Percentiles rank a stretch among this genome's conserved stretches.
These are phyloP conservation scores for Sarocladium kiliense DNA, from an alignment of 2,329 filamentous ascomycete genomes.

Conservation along the genomic window DNA sequence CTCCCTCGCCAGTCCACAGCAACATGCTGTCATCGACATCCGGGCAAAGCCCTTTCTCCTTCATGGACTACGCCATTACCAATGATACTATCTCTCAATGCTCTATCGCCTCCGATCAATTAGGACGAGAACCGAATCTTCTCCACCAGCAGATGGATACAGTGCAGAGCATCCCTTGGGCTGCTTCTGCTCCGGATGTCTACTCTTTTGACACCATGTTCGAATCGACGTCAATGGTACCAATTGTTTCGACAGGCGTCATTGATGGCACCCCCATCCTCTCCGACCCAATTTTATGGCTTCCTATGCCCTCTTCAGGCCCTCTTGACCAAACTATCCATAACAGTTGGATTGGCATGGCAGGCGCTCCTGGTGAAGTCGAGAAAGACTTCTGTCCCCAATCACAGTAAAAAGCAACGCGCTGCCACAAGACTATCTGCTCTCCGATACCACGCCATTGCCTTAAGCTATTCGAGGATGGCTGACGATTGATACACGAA, in stretches of 20 bases:
- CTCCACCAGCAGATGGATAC: conserved; percentile 5
- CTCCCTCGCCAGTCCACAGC: neutral
- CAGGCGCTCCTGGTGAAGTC: neutral
- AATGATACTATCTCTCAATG: neutral
- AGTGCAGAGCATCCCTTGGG: conserved; percentile 8
- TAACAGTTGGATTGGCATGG: conserved; percentile 1
- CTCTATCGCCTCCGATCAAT: neutral
- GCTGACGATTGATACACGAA: too few relatives aligned
- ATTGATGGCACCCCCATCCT: neutral
- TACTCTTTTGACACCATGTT: neutral
- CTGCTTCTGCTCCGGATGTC: neutral
- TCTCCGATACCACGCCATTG: too few relatives aligned
- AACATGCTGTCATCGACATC: conserved; percentile 3
- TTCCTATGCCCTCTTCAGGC: neutral
- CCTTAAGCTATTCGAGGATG: too few relatives aligned
- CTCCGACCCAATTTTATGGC: conserved; percentile 1
- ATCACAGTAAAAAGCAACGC: too few relatives aligned
- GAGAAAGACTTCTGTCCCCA: too few relatives aligned
- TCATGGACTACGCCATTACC: neutral
- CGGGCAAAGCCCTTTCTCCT: conserved; percentile 3
- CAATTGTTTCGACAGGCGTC: neutral
- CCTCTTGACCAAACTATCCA: neutral
- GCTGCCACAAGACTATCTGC: too few relatives aligned
- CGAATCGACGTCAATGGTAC: neutral
- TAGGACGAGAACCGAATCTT: neutral